These are phyloP conservation scores for Exutisphaerella laricina DNA, from an alignment of 2,329 filamentous ascomycete species.

Conservation along the genomic window DNA sequence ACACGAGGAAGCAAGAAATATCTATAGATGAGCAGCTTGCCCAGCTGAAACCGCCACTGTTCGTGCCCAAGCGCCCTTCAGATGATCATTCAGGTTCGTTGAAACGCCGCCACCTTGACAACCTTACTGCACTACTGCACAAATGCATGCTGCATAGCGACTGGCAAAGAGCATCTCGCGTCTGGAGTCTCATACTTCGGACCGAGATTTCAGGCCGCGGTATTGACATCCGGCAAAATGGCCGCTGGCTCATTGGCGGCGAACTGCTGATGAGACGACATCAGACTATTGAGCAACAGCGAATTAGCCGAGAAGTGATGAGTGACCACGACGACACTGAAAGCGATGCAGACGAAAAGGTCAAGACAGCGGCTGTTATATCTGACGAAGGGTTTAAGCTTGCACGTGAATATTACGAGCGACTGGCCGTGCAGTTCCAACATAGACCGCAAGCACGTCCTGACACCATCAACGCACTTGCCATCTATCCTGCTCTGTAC, in stretches of 20 bases:
- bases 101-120: slow-evolving; percentile 55
- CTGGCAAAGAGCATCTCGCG: slow-evolving; percentile 64
- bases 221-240: slow-evolving; percentile 63
- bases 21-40: slow-evolving; percentile 39
- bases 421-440: slow-evolving; percentile 70
- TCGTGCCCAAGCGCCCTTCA: slow-evolving; percentile 22
- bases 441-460: slow-evolving; percentile 58
- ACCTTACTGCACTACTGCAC: slow-evolving; percentile 65
- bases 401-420: slow-evolving; percentile 67
- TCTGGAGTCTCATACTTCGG: slow-evolving; percentile 68
- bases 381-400: slow-evolving; percentile 47
- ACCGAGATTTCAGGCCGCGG: slow-evolving; percentile 51
- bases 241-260: slow-evolving; percentile 76
- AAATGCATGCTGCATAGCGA: slow-evolving; percentile 66
- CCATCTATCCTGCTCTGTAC: slow-evolving; percentile 78
- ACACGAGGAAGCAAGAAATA: slow-evolving; percentile 15
- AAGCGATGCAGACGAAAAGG: slow-evolving; percentile 7
- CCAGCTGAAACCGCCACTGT: slow-evolving; percentile 39
- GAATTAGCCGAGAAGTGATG: neutral
- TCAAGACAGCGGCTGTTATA: slow-evolving; percentile 6
- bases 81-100: slow-evolving; percentile 30
- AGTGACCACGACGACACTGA: slow-evolving; percentile 3
- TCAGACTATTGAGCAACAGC: slow-evolving; percentile 8
- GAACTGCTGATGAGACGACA: slow-evolving; percentile 67
- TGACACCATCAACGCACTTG: slow-evolving; percentile 55